These are phyloP conservation scores for Carex littledalei DNA, from an alignment of 176 grass and related monocot genomes.

Conservation along the genomic window DNA sequence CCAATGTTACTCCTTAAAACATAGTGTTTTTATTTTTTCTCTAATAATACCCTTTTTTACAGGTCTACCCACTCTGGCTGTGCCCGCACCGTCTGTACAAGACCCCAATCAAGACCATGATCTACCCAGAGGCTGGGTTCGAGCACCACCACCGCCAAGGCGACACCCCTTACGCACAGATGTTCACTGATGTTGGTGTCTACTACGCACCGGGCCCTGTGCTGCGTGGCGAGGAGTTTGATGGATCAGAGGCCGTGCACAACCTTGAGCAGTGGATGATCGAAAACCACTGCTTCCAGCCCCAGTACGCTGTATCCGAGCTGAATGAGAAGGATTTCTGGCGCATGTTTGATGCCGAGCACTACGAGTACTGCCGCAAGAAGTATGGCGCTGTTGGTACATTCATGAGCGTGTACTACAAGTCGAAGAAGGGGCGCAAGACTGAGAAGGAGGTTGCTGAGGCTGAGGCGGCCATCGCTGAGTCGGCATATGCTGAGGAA, in stretches of 20 bases:
- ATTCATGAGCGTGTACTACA: constrained; percentile 99
- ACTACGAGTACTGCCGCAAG: constrained; percentile 75
- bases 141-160: constrained; percentile 85
- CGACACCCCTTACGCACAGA: constrained; percentile 76
- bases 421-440: constrained; percentile 97
- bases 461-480: constrained; percentile 82
- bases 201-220: constrained; percentile 69
- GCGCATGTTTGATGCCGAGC: constrained; percentile 86
- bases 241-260: constrained; percentile 53
- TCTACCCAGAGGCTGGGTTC: constrained; percentile 81
- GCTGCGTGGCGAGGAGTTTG: constrained; percentile 63
- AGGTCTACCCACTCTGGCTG: constrained; percentile 91
- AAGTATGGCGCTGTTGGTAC: constrained; percentile 80
- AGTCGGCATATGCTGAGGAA: constrained; percentile 72
- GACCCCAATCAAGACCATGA: constrained; percentile 85
- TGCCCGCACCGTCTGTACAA: constrained; percentile 93
- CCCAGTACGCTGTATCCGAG: constrained; percentile 88
- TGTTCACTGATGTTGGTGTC: constrained; percentile 87
- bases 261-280: constrained; percentile 83
- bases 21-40: not conserved
- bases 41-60: not conserved
- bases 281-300: constrained; percentile 96
- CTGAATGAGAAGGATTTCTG: constrained; percentile 96
- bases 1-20: not conserved
- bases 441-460: constrained; percentile 99